These are phyloP conservation scores for Aquanectria penicillioides DNA, from an alignment of 2,329 filamentous ascomycete species.

Conservation along the genomic window DNA sequence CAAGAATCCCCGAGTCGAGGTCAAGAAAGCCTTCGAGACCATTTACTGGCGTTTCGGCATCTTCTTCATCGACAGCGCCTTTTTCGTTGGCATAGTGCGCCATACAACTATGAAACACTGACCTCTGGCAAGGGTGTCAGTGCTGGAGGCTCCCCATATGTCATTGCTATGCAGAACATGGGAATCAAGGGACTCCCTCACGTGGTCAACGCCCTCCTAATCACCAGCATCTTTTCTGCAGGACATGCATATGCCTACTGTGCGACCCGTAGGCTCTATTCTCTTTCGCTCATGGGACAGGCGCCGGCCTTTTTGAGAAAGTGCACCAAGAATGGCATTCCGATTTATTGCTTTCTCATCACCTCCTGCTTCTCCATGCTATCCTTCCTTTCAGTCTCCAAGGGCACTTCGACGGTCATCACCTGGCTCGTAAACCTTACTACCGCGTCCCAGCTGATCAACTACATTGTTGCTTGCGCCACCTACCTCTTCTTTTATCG, in stretches of 20 bases:
- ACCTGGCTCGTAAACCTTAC: slow-evolving; percentile 63
- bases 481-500: slow-evolving; percentile 59
- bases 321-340: slow-evolving; percentile 6
- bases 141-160: slow-evolving; percentile 64
- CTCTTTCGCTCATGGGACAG: slow-evolving; percentile 6
- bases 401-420: slow-evolving; percentile 45
- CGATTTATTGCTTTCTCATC: background rate
- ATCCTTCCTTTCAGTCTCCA: background rate
- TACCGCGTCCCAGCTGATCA: slow-evolving; percentile 66
- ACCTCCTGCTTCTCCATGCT: background rate
- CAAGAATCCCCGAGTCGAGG: background rate
- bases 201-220: background rate
- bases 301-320: background rate
- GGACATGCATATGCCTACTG: slow-evolving; percentile 1
- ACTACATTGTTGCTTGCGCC: slow-evolving; percentile 63
- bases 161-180: slow-evolving; percentile 51
- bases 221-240: slow-evolving; percentile 8
- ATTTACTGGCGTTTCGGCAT: slow-evolving; percentile 10
- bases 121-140: background rate
- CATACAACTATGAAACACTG: slow-evolving; percentile 46
- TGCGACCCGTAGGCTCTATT: slow-evolving; percentile 45
- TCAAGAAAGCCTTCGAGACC: background rate
- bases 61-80: slow-evolving; percentile 45
- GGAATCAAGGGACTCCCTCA: background rate
- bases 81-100: slow-evolving; percentile 46